Conservation (phyloP, 1,139 yeast species). For the Candida frijolesensis region DNA sequence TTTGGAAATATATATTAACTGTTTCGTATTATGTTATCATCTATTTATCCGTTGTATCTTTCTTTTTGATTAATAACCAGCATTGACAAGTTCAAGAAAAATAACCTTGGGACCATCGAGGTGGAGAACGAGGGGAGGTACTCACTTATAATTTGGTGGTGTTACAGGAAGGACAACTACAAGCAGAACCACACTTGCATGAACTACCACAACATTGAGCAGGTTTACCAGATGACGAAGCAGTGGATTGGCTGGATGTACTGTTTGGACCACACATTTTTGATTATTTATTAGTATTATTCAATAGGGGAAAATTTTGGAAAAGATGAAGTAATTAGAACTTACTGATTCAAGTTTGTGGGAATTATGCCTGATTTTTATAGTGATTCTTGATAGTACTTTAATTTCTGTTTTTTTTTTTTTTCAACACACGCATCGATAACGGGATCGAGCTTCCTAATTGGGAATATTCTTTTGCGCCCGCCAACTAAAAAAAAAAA, state of each 20-base stretch:
- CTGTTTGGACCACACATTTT: slow-evolving; percentile 27
- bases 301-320: background rate
- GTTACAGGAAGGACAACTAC: slow-evolving; percentile 43
- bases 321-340: background rate
- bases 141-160: slow-evolving; percentile 39
- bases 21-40: background rate
- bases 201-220: slow-evolving; percentile 36
- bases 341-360: background rate
- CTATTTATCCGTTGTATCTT: background rate
- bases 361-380: background rate
- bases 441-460: slow-evolving; percentile 9
- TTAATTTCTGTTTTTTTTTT: background rate
- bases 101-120: background rate
- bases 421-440: background rate
- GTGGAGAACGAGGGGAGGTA: background rate
- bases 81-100: background rate
- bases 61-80: background rate
- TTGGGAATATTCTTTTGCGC: slow-evolving; percentile 6
- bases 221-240: slow-evolving; percentile 12
- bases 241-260: slow-evolving; percentile 18
- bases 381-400: background rate
- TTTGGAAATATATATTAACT: background rate
- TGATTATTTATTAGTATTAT: background rate
- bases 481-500: background rate
- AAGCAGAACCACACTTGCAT: slow-evolving; percentile 47